Base-by-base conservation (phyloP, 2,329 filamentous ascomycete genomes). In the Periglandula ipomoeae region DNA sequence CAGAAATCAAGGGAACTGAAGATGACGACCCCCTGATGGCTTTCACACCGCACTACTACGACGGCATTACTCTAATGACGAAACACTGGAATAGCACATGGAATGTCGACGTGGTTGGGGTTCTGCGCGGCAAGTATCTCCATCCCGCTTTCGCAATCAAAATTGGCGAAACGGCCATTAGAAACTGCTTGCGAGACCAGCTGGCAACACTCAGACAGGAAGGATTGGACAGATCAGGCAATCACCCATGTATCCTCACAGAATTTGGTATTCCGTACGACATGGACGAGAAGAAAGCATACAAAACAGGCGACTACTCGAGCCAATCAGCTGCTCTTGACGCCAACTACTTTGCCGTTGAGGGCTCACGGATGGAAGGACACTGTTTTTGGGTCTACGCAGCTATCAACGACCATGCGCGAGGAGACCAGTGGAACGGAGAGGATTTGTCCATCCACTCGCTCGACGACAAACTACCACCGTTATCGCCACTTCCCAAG, bases 231-330 rank as follows among this genome's bases (percentile, higher is more conserved):
- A 82, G 89, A 51, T 88, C 89, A 73, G 93, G 93, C 19, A 81
- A 86, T 20, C 90, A 94, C 58, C 93, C 93, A 0, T 89, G 89
- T 57, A 69, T 98, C 4, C 81, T 96, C 65, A 94, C 89, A 1
- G 93, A 98, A 63, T 97, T 97, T 59, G 93, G 93, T 7, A 96
- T 98, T 50, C 93, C 93, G 0, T 98, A 95, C 62, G 93, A 98
- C 62, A 97, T 98, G 94, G 91, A 98, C 61, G 84, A 95, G 56
- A 90, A 95, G 67, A 76, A 93, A 60, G 93, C 93, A 1, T 98
- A 98, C 69, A 87, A 89, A 67, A 95, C 89, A 5, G 93, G 94
- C 7, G 87, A 98, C 65, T 98, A 95, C 67, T 85, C 86, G 40
- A 95, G 88, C 59, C 93, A 98, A 64, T 87, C 85, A 30, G 82